These are phyloP conservation scores for Aspergillus cristatus DNA, from an alignment of 495 filamentous ascomycete species.

Conservation along the genomic window DNA sequence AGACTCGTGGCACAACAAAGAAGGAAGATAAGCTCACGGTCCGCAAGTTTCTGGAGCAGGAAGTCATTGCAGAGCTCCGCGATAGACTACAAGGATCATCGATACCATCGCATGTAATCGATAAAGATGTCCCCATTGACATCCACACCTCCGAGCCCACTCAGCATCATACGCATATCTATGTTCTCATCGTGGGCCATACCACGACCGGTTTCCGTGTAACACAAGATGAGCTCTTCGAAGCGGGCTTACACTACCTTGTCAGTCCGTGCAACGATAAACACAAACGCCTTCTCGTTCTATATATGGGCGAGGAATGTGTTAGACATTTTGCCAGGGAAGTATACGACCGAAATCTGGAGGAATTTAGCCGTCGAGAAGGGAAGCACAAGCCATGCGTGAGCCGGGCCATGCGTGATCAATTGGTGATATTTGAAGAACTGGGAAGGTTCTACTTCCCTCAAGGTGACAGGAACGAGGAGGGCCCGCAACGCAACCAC, in stretches of 20 bases:
- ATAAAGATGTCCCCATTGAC: constrained; percentile 24
- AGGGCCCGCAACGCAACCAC: too few species aligned
- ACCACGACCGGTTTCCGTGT: constrained; percentile 53
- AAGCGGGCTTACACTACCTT: too few species aligned
- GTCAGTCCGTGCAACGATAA: too few species aligned
- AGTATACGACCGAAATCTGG: constrained; percentile 24
- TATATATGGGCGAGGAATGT: constrained; percentile 29
- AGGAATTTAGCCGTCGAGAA: neutral
- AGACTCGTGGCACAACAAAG: neutral
- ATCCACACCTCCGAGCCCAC: constrained; percentile 48
- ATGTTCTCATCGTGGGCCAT: constrained; percentile 64
- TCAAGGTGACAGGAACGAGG: too few species aligned
- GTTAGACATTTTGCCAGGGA: constrained; percentile 51
- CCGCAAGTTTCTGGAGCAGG: constrained; percentile 12
- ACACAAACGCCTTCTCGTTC: too few species aligned
- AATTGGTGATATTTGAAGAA: constrained; percentile 73
- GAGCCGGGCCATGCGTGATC: constrained; percentile 69
- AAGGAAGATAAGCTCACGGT: neutral
- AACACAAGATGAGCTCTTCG: constrained; percentile 53
- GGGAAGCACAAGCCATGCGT: constrained; percentile 29
- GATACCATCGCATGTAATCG: neutral
- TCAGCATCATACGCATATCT: constrained; percentile 50
- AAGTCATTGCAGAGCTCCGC: constrained; percentile 4
- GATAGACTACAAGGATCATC: constrained; percentile 3
- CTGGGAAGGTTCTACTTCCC: constrained; percentile 29